Conservation (phyloP, 495 filamentous ascomycete genomes). For the Venustampulla echinocandica region DNA sequence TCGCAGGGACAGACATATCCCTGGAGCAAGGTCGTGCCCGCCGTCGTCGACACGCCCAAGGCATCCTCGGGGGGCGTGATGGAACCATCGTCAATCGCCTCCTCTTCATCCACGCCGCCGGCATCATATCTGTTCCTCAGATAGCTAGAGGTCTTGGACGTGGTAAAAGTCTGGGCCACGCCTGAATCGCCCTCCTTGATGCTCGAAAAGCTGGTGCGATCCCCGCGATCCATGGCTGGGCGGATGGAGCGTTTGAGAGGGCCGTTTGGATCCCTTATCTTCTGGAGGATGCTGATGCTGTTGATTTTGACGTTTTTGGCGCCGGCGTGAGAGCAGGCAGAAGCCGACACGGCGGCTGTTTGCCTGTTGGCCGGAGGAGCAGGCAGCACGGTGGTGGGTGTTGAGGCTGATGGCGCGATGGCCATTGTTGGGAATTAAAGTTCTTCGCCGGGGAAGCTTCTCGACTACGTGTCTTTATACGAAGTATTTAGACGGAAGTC, state of each 20-base stretch:
- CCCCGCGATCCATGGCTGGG: slow-evolving; percentile 15
- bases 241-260: neutral
- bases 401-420: neutral
- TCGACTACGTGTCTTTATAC: too few relatives aligned
- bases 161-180: slow-evolving; percentile 65
- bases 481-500: too few relatives aligned
- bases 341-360: neutral
- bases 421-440: too few relatives aligned
- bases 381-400: neutral
- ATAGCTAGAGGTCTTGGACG: slow-evolving; percentile 54
- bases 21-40: slow-evolving; percentile 26
- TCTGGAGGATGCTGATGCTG: neutral
- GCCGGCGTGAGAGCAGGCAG: neutral
- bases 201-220: slow-evolving; percentile 48
- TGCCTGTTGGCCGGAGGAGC: neutral
- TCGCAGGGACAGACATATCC: slow-evolving; percentile 65
- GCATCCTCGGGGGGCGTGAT: neutral
- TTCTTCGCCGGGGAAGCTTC: too few relatives aligned
- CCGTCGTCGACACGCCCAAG: slow-evolving; percentile 10
- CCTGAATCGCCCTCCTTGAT: slow-evolving; percentile 41
- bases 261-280: neutral
- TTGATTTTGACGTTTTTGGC: neutral
- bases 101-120: slow-evolving; percentile 29
- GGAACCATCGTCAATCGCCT: slow-evolving; percentile 33
- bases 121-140: slow-evolving; percentile 27